Conservation (phyloP, 805 yeast genomes). For the Spencermartinsiella europaea region DNA sequence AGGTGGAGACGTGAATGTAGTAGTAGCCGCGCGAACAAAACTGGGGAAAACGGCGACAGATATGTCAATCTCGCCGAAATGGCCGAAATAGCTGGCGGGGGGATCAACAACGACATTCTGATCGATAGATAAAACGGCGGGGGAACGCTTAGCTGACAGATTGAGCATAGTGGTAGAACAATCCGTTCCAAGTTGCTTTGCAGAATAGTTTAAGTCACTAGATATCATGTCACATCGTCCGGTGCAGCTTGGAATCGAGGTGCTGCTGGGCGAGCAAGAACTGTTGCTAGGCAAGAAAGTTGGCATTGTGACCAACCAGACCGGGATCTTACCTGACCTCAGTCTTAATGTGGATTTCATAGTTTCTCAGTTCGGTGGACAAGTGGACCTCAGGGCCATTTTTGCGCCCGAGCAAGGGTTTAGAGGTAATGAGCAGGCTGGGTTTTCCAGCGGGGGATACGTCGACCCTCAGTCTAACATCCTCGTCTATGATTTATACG, state of each 20-base stretch:
- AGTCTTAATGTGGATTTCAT: constrained; percentile 9
- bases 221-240: no score
- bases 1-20: no score
- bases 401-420: constrained; percentile 15
- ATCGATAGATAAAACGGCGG: no score
- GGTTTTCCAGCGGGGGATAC: constrained; percentile 12
- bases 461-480: constrained; percentile 8
- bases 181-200: no score
- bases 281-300: constrained; percentile 10
- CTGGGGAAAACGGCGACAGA: no score
- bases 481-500: constrained; percentile 8
- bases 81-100: no score
- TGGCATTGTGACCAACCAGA: constrained; percentile 13
- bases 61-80: no score
- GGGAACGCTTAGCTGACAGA: no score
- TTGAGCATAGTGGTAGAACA: no score
- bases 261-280: constrained; percentile 4
- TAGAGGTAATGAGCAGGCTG: constrained; percentile 13
- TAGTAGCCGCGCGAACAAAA: no score
- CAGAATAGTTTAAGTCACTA: no score
- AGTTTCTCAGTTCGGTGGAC: background rate
- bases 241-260: constrained; percentile 11
- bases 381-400: constrained; percentile 9
- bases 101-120: no score
- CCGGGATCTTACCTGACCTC: constrained; percentile 11